Evolutionary conservation across 331 rosid species (phyloP).

Genomic region (Malus hybrid): DNA sequence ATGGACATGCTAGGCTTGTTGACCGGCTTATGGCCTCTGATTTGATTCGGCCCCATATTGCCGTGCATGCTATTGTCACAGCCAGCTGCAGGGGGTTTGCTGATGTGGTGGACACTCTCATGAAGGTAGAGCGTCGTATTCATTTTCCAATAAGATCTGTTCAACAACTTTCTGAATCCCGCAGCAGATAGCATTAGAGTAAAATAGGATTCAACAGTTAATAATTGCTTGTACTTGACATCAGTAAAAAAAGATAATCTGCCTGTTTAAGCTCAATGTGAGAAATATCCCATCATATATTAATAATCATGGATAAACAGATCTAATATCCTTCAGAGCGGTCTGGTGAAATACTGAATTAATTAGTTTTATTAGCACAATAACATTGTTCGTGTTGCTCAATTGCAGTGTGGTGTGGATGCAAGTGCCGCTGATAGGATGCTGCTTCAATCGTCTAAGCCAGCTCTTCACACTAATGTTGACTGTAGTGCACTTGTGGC

Average conservation of each 20-base stretch:
- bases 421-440: constrained; percentile 55
- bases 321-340: no score
- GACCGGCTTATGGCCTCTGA: constrained; percentile 85
- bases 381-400: constrained; percentile 5
- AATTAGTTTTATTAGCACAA: not conserved
- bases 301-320: not conserved
- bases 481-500: constrained; percentile 82
- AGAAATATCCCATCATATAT: not conserved
- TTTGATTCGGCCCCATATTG: constrained; percentile 66
- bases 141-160: not conserved
- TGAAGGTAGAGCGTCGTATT: constrained; percentile 44
- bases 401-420: constrained; percentile 77
- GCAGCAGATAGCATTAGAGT: not conserved
- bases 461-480: constrained; percentile 80
- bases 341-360: no score
- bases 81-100: constrained; percentile 86
- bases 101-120: constrained; percentile 54
- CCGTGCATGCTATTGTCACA: constrained; percentile 76
- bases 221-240: not conserved
- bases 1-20: constrained; percentile 56
- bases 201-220: not conserved
- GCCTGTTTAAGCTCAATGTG: not conserved
- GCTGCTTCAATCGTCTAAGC: constrained; percentile 78
- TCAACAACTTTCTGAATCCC: not conserved
- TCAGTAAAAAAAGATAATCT: not conserved